phyloP scores from a whole-genome alignment of 179 eudicot genomes.

The Silene noctiflora region DNA sequence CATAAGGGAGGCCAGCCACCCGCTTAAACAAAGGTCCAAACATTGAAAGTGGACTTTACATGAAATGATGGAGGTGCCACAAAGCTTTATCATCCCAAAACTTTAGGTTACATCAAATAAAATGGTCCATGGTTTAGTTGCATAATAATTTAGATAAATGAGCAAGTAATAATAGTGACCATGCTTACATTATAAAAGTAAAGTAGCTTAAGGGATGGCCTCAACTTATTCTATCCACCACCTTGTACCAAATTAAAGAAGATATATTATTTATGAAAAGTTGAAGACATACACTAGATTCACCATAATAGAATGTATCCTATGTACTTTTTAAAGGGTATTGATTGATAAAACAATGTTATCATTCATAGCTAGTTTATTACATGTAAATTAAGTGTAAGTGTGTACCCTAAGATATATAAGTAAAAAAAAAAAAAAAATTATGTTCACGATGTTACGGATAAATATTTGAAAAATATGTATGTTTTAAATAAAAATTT shows the following conservation, averaged over 20 bases:
- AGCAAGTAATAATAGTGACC: neutral
- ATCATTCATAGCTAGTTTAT: no score
- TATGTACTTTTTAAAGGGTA: no score
- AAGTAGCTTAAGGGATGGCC: conserved; percentile 5
- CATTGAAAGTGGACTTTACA: conserved; percentile 6
- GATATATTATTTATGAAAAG: no score
- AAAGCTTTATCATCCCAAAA: conserved; percentile 14
- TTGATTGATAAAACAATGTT: no score
- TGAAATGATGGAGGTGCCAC: conserved; percentile 16
- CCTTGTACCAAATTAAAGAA: neutral
- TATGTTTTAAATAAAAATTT: no score
- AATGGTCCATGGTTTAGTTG: conserved; percentile 15
- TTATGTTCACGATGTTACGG: no score
- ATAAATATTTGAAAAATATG: no score
- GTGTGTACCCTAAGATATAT: no score
- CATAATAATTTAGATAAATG: conserved; percentile 14
- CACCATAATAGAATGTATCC: neutral
- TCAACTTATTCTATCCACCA: neutral
- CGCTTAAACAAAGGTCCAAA: conserved; percentile 19
- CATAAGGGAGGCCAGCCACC: no score
- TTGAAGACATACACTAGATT: neutral
- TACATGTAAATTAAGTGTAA: no score
- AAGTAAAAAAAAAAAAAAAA: no score
- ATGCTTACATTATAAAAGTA: neutral
- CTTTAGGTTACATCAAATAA: conserved; percentile 22